Conservation (phyloP, 2,329 filamentous ascomycete species). For the Trichoderma guizhouense region DNA sequence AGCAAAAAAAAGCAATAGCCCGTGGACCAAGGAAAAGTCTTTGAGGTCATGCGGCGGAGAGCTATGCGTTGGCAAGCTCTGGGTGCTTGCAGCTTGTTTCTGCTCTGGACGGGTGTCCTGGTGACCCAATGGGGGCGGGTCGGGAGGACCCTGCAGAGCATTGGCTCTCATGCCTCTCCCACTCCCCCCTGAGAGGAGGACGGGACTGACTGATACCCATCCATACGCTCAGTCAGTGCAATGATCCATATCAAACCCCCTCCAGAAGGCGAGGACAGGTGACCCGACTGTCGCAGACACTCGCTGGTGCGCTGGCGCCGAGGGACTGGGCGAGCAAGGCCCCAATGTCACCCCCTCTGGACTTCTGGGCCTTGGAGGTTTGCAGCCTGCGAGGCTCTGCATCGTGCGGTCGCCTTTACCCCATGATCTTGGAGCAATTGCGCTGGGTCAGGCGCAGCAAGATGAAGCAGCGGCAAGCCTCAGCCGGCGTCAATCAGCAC, state of each 20-base stretch:
- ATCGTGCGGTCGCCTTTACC: background rate
- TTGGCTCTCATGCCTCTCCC: conserved; percentile 8
- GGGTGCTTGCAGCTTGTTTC: conserved; percentile 14
- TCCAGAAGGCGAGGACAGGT: conserved; percentile 15
- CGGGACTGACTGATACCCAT: too few species aligned
- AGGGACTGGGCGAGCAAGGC: conserved; percentile 20
- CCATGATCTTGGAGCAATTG: conserved; percentile 16
- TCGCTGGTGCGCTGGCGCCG: conserved; percentile 19
- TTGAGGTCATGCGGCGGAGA: conserved; percentile 20
- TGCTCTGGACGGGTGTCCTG: conserved; percentile 17
- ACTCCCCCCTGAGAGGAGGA: conserved; percentile 12
- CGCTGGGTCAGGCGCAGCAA: conserved; percentile 21
- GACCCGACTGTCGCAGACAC: conserved; percentile 20
- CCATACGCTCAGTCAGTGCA: background rate
- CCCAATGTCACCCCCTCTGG: conserved; percentile 15
- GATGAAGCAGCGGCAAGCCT: background rate
- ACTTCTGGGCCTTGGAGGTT: background rate
- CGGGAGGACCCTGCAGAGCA: conserved; percentile 19
- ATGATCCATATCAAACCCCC: background rate
- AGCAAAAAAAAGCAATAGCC: background rate
- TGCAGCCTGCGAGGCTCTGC: conserved; percentile 16
- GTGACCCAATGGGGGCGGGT: conserved; percentile 19
- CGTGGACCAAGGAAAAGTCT: conserved; percentile 17
- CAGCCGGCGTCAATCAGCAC: conserved; percentile 5
- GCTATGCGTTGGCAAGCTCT: conserved; percentile 20